Conservation (phyloP, 2,329 filamentous ascomycete species). For the Davidsoniella neocaledoniae region DNA sequence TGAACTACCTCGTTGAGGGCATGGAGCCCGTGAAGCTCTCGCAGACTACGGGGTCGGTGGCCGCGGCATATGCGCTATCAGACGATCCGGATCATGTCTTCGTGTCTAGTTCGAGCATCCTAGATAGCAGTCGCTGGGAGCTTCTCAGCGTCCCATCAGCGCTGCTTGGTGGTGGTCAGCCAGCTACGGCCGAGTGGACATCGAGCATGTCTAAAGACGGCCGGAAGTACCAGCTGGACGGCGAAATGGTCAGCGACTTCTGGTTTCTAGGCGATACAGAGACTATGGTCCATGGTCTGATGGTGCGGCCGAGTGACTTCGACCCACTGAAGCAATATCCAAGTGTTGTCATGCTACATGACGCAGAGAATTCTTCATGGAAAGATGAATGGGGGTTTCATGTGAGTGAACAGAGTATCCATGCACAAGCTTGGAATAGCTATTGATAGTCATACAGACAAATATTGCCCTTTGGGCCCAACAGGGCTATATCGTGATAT, state of each 20-base stretch:
- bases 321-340: conserved; percentile 23
- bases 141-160: conserved; percentile 2
- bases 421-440: not conserved
- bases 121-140: not conserved
- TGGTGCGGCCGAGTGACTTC: conserved; percentile 24
- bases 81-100: not conserved
- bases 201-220: conserved; percentile 14
- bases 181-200: not conserved
- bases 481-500: conserved; percentile 42
- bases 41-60: not conserved
- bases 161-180: not conserved
- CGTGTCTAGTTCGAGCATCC: not conserved
- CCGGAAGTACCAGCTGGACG: conserved; percentile 19
- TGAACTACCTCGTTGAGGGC: not conserved
- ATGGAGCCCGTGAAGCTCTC: not conserved
- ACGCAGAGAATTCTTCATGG: conserved; percentile 29
- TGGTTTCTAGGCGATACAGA: conserved; percentile 24
- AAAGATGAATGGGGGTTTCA: conserved; percentile 34
- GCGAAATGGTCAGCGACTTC: conserved; percentile 24
- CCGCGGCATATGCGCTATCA: not conserved
- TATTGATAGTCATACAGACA: conserved; percentile 22
- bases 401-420: conserved; percentile 16
- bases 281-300: conserved; percentile 23
- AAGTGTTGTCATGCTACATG: conserved; percentile 23
- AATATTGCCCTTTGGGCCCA: conserved; percentile 41